Evolutionary conservation across 306 rosid genomes (phyloP).

Genomic region (Quercus suber): DNA sequence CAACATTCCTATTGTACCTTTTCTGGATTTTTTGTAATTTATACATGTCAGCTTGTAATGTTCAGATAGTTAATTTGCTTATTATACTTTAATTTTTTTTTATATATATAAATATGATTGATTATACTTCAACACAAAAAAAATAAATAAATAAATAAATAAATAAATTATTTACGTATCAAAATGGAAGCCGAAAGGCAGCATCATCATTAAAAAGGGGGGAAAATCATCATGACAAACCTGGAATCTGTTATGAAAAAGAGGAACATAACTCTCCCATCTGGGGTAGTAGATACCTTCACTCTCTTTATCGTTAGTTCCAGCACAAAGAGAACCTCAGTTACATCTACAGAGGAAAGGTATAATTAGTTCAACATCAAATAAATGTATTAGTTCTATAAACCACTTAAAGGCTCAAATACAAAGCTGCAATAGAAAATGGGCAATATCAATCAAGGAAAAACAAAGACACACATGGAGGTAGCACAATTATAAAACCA

Average conservation of each 20-base stretch:
- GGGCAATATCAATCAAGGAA: not conserved
- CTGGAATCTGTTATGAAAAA: constrained; percentile 59
- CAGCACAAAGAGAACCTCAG: constrained; percentile 51
- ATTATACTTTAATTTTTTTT: too few relatives aligned
- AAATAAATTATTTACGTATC: too few relatives aligned
- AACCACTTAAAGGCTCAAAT: not conserved
- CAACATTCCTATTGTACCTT: too few relatives aligned
- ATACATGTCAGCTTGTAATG: too few relatives aligned
- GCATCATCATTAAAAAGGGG: not conserved
- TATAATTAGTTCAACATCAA: not conserved
- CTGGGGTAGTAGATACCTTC: constrained; percentile 59
- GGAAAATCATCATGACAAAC: constrained; percentile 25
- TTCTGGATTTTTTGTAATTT: too few relatives aligned
- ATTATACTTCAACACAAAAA: too few relatives aligned
- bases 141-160: too few relatives aligned
- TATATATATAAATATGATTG: too few relatives aligned
- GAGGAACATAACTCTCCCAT: constrained; percentile 62
- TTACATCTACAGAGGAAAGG: constrained; percentile 37
- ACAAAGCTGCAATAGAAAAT: not conserved
- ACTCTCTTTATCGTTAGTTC: constrained; percentile 56
- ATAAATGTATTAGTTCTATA: not conserved
- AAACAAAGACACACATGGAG: not conserved
- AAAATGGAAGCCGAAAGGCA: not conserved
- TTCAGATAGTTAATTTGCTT: too few relatives aligned
- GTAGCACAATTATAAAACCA: not conserved